Conservation (phyloP, 169 alveolate species). For the Cryptosporidium andersoni region DNA sequence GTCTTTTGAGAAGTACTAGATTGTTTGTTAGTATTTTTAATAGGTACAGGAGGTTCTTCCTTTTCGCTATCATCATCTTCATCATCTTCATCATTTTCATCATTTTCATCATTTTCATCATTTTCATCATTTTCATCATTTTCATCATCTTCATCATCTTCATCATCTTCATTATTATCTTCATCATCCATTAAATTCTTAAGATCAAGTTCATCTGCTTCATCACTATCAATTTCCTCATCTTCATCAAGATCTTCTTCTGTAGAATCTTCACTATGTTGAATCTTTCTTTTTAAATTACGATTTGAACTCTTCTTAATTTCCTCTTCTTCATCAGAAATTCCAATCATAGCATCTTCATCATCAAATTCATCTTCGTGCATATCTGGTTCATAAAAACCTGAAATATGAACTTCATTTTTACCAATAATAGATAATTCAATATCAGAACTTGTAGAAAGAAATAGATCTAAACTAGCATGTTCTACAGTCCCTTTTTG, state of each 20-base stretch:
- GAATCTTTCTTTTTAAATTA: constrained; percentile 49
- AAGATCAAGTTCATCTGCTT: constrained; percentile 75
- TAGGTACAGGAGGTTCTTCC: constrained; percentile 70
- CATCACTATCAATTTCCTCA: constrained; percentile 78
- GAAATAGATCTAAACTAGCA: constrained; percentile 85
- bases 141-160: constrained; percentile 82
- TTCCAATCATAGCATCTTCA: constrained; percentile 75
- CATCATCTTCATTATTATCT: constrained; percentile 81
- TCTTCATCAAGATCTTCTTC: constrained; percentile 75
- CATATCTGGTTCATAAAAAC: constrained; percentile 87
- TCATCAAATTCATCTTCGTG: constrained; percentile 73
- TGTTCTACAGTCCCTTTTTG: constrained; percentile 87
- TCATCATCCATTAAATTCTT: constrained; percentile 75
- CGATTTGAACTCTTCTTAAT: constrained; percentile 15
- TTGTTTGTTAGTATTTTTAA: constrained; percentile 63
- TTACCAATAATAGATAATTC: constrained; percentile 83
- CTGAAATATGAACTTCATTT: constrained; percentile 88
- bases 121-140: constrained; percentile 79
- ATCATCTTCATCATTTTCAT: constrained; percentile 78
- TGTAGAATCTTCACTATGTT: constrained; percentile 42
- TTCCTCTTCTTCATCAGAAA: constrained; percentile 75
- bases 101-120: constrained; percentile 76
- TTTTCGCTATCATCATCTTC: constrained; percentile 70
- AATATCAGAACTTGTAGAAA: constrained; percentile 82
- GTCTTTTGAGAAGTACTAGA: constrained; percentile 26